Base-by-base conservation (phyloP, 2,329 filamentous ascomycete species). In the Fusarium udum region DNA sequence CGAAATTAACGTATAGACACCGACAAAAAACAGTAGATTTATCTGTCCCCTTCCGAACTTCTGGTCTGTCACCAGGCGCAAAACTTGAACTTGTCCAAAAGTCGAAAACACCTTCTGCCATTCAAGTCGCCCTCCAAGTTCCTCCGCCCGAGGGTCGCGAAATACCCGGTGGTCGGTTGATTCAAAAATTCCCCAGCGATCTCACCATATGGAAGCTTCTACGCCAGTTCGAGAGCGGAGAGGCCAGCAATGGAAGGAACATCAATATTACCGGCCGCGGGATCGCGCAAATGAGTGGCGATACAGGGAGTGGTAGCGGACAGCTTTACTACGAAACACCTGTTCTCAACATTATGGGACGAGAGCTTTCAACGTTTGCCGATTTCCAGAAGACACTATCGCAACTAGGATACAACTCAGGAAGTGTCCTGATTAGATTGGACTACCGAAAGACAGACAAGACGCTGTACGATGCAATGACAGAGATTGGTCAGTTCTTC, bases 31-130 rank as follows among this genome's bases (percentile, higher is more conserved):
- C 90, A 39, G 86, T 99, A 66, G 95, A 98, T 78, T 88, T 99
- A 14, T 95, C 95, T 12, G 88, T 94, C 63, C 92, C 93, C 46
- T 94, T 95, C 80, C 92, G 95, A 53, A 90, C 95, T 34, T 92
- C 95, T 10, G 94, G 95, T 56, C 91, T 99, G 11, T 87, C 89
- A 18, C 89, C 93, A 42, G 96, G 96, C 70, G 95, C 96, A 67
- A 97, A 97, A 80, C 90, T 99, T 66, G 95, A 98, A 80, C 92
- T 99, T 56, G 92, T 98, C 28, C 91, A 94, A 79, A 91, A 92
- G 67, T 96, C 95, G 51, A 93, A 93, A 64, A 96, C 95, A 0
- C 92, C 95, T 1, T 92, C 94, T 4, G 92, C 92, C 53, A 92
- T 99, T 63, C 95, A 92, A 45, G 92, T 99, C 46, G 95, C 94